A percentile compares a stretch with the other conserved stretches of the same genome.
phyloP scores from a whole-genome alignment of 345 rosid species.

The Populus tremula region DNA sequence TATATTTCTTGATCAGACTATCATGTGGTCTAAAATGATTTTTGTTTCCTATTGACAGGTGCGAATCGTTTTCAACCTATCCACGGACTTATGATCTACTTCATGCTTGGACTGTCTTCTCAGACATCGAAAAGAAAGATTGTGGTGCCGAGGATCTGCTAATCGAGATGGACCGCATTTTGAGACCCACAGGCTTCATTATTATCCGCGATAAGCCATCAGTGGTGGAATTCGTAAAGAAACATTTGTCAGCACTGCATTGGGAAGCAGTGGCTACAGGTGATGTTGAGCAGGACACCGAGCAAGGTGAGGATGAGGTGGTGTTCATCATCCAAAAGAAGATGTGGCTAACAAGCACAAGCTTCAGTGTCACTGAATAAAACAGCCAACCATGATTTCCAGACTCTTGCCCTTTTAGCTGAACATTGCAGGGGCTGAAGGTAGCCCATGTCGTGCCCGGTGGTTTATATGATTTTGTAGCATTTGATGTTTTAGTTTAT shows the following conservation, averaged over 20 bases:
- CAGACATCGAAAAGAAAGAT: slow-evolving; percentile 48
- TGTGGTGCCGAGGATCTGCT: slow-evolving; percentile 81
- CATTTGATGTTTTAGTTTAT: not conserved
- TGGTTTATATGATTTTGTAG: slow-evolving; percentile 3
- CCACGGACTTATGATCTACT: slow-evolving; percentile 80
- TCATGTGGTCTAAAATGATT: not conserved
- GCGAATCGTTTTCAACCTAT: slow-evolving; percentile 85
- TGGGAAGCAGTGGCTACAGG: slow-evolving; percentile 73
- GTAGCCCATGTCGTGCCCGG: not conserved
- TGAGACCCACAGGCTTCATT: slow-evolving; percentile 79
- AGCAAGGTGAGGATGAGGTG: slow-evolving; percentile 50
- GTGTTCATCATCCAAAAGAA: slow-evolving; percentile 74
- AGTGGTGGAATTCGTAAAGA: slow-evolving; percentile 60
- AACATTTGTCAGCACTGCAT: slow-evolving; percentile 68
- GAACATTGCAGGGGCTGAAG: slow-evolving; percentile 3
- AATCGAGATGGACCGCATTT: slow-evolving; percentile 90
- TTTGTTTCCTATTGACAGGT: slow-evolving; percentile 45
- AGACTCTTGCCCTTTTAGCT: not conserved
- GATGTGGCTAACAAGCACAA: slow-evolving; percentile 82
- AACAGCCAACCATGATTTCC: not conserved
- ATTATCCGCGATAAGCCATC: slow-evolving; percentile 68
- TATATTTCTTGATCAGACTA: not conserved
- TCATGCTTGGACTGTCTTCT: slow-evolving; percentile 22
- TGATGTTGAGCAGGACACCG: slow-evolving; percentile 47
- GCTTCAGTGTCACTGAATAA: slow-evolving; percentile 67